Percentiles rank a stretch among this genome's conserved stretches.
Evolutionary conservation across 192 early-diverging fungal species (phyloP).

Genomic region (Linnemannia schmuckeri): DNA sequence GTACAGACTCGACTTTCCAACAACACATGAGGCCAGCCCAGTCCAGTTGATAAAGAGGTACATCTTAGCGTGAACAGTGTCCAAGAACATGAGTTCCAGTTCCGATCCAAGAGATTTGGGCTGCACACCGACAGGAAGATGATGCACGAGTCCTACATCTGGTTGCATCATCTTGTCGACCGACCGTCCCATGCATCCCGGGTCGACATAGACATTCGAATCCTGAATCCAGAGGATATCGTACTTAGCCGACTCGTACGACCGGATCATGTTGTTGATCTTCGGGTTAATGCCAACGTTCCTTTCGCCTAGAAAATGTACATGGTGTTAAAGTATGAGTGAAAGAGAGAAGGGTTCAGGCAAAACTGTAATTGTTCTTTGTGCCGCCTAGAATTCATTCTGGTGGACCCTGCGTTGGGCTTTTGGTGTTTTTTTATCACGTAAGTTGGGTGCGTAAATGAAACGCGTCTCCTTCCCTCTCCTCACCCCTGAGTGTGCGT

Average conservation of each 20-base stretch:
- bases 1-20: conserved; percentile 96
- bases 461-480: neutral
- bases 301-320: conserved; percentile 14
- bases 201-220: conserved; percentile 88
- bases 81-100: conserved; percentile 90
- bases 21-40: conserved; percentile 87
- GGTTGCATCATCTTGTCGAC: conserved; percentile 80
- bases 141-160: conserved; percentile 93
- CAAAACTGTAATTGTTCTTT: neutral
- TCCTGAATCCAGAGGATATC: conserved; percentile 97
- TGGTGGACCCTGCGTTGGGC: conserved; percentile 1
- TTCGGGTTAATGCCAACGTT: conserved; percentile 94
- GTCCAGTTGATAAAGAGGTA: conserved; percentile 94
- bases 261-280: conserved; percentile 92
- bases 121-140: conserved; percentile 84
- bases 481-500: no score
- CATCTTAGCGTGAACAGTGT: conserved; percentile 94
- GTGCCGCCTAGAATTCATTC: neutral
- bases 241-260: conserved; percentile 80
- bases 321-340: neutral
- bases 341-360: neutral
- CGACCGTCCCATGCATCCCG: conserved; percentile 82
- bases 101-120: conserved; percentile 81
- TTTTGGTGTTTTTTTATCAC: neutral
- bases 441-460: neutral